Evolutionary conservation across 129 eudicot species (phyloP), one percentile per base, ranked within the genome.

Genomic region (Tanacetum coccineum): DNA sequence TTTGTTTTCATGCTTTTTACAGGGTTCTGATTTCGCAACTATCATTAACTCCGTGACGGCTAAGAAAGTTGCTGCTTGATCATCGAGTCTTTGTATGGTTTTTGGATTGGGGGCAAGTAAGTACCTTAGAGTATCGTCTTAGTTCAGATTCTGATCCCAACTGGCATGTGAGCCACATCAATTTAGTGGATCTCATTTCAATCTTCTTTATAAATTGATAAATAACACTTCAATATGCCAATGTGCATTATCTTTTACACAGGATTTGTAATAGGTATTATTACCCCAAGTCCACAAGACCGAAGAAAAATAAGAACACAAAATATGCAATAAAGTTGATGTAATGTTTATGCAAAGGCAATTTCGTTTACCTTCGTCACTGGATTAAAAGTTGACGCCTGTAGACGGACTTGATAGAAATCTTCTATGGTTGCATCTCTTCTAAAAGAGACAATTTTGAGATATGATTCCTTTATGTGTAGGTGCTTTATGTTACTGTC

Each of bases 21-120:
- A 88, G 98, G 98, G 96, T 62, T 83, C 90, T 59, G 98, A 93
- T 75, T 93, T 93, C 73, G 98, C 98, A 47, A 86, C 92, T 52
- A 93, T 88, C 62, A 78, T 93, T 18, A 93, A 93, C 62, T 86
- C 98, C 8, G 98, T 82, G 52, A 86, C 95, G 47, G 80, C 98
- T 48, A 93, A 93, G 84, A 93, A 93, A 82, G 96, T 93, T 76
- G 87, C 98, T 72, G 96, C 98, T 66, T 93, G 85, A 84, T 76
- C 65, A 42, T 61, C 71, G 42, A 58, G 73, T 68, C 26, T 15
- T n/a, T 47, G n/a, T 54, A 15, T 18, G 71, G 54, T 49, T 73
- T 36, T 73, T n/a, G 53, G 77, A 69, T 21, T 58, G 36, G 63
- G 73, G 65, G 75, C 54, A 72, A 81, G 78, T 59, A 76, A 76